Evolutionary conservation across 2,329 filamentous ascomycete species (phyloP).

Genomic region (Sporothrix variecibatus): DNA sequence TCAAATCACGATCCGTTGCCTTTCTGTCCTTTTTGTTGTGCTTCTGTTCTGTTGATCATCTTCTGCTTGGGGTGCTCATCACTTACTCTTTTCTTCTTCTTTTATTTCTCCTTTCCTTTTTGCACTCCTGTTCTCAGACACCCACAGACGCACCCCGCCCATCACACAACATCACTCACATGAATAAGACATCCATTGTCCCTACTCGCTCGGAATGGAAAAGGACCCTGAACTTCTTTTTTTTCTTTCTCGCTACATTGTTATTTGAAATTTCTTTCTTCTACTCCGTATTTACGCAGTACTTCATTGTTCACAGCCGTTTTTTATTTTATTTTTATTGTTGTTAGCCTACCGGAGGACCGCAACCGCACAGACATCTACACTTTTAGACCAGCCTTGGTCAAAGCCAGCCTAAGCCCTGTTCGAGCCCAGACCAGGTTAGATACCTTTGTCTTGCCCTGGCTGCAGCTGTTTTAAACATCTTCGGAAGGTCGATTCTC

Average conservation of each 20-base stretch:
- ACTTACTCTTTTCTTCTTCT: not conserved
- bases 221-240: slow-evolving; percentile 5
- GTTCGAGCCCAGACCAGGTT: not conserved
- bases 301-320: not conserved
- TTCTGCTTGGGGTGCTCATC: not conserved
- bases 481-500: not conserved
- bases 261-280: not conserved
- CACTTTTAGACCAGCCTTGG: not conserved
- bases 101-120: not conserved
- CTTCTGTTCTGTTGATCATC: slow-evolving; percentile 3
- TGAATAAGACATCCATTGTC: not conserved
- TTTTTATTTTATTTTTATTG: not conserved
- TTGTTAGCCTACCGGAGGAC: not conserved
- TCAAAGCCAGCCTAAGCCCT: not conserved
- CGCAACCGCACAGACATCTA: not conserved
- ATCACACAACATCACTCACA: slow-evolving; percentile 11
- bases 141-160: not conserved
- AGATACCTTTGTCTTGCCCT: not conserved
- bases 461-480: not conserved
- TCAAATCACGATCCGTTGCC: not conserved
- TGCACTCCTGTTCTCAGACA: not conserved
- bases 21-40: slow-evolving; percentile 2
- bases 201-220: not conserved
- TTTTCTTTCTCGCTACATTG: not conserved
- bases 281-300: no score